Conservation (phyloP, 257 asterid species). For the Lavandula angustifolia region DNA sequence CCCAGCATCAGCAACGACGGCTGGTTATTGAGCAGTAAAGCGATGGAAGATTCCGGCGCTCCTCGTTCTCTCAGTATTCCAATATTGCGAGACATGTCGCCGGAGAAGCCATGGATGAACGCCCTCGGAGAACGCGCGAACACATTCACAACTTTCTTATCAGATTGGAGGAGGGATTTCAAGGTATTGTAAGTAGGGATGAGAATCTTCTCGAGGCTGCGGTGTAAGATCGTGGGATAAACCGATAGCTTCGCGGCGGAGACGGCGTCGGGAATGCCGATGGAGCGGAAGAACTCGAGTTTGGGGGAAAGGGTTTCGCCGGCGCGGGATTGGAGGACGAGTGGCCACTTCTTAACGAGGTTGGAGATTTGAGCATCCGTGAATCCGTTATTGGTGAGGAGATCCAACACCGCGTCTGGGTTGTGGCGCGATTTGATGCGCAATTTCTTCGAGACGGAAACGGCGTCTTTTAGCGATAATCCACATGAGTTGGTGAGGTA, state of each 20-base stretch:
- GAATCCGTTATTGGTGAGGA: slow-evolving; percentile 30
- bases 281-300: slow-evolving; percentile 33
- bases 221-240: slow-evolving; percentile 6
- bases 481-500: slow-evolving; percentile 34
- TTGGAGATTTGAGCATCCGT: slow-evolving; percentile 20
- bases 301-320: slow-evolving; percentile 33
- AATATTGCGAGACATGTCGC: slow-evolving; percentile 7
- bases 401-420: slow-evolving; percentile 29
- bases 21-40: neutral
- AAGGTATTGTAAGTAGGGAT: slow-evolving; percentile 33
- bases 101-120: neutral
- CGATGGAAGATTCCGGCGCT: slow-evolving; percentile 24
- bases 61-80: slow-evolving; percentile 12
- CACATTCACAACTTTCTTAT: slow-evolving; percentile 4
- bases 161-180: slow-evolving; percentile 18
- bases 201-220: slow-evolving; percentile 17
- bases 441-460: slow-evolving; percentile 19
- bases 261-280: slow-evolving; percentile 29
- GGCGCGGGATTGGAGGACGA: slow-evolving; percentile 8
- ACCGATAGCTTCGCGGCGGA: slow-evolving; percentile 13
- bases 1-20: neutral
- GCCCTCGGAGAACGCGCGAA: neutral
- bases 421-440: slow-evolving; percentile 23
- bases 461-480: slow-evolving; percentile 20
- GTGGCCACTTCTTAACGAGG: slow-evolving; percentile 9